Base-by-base conservation (phyloP, 345 rosid genomes). In the Heritiera littoralis region DNA sequence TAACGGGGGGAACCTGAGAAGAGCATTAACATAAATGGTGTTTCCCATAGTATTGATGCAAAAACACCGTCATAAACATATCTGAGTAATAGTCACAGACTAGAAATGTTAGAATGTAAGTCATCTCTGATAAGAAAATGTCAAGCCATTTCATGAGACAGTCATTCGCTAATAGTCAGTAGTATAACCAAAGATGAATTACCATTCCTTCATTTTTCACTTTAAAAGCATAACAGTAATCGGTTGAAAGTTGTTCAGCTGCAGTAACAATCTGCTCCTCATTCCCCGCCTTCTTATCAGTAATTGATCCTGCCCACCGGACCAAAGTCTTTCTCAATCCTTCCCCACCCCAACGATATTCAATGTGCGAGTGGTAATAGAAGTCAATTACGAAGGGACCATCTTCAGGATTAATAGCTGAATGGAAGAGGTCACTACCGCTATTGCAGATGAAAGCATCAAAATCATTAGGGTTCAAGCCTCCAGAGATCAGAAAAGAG, bases 321-420 rank as follows among this genome's bases (percentile, higher is more conserved):
- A 97, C 89, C 83, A 97, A 77, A 81, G 98, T 92, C 86, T 93
- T 97, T 85, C 98, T 92, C 75, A 94, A 74, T 49, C 98, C 98
- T 88, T 95, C 99, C 82, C 98, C 99, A 78, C 99, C 99, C 99
- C 99, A 97, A 15, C 98, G 92, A 70, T 97, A 93, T 72, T 97
- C 99, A 23, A 92, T 86, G 80, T 97, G 99, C 2, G 99, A 97
- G 72, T 94, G 98, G 85, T 94, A 97, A 86, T 97, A 92, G 66
- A 94, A 92, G 89, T 97, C 95, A 40, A 90, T 81, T 72, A 91
- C 95, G 51, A 90, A 94, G 10, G 94, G 91, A 77, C 85, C 87
- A 56, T 87, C 95, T 67, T 91, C 94, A 32, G 89, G 59, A 82
- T 80, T 90, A 75, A 83, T 83, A 4, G 92, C 84, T 74, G 98